Conservation (phyloP, 2,329 filamentous ascomycete species). For the Xylaria sp. region DNA sequence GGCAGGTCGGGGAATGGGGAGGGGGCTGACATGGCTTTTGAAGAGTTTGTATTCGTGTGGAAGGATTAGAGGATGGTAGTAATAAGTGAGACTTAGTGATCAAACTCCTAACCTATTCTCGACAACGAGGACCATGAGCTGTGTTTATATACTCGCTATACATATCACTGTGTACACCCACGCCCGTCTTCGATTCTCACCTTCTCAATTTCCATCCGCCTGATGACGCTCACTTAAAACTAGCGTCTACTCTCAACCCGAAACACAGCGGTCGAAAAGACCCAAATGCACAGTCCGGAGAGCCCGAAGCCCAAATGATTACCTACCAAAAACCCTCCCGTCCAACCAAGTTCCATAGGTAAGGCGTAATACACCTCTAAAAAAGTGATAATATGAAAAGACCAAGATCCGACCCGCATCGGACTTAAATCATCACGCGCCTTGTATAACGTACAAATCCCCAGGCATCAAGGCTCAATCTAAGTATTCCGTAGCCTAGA, state of each 20-base stretch:
- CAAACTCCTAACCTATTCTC: background rate
- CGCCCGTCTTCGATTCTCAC: background rate
- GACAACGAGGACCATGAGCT: background rate
- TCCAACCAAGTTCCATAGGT: background rate
- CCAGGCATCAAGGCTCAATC: background rate
- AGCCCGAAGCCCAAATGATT: background rate
- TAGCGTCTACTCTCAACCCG: background rate
- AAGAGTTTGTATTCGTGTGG: background rate
- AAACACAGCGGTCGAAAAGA: background rate
- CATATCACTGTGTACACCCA: background rate
- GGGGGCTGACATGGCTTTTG: conserved; percentile 14
- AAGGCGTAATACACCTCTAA: background rate
- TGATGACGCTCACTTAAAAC: background rate
- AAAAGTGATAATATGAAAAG: background rate
- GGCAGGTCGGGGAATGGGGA: conserved; percentile 30
- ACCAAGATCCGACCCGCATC: conserved; percentile 1
- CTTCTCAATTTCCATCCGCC: background rate
- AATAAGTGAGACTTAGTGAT: background rate
- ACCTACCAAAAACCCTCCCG: background rate
- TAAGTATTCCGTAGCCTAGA: background rate
- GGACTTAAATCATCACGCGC: background rate
- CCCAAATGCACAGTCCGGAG: background rate
- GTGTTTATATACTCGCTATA: background rate
- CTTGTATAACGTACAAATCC: background rate
- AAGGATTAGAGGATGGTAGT: background rate